A percentile compares a stretch with the other conserved stretches of the same genome.
Evolutionary conservation across 192 early-diverging fungal genomes (phyloP).

Genomic region (Coemansia sp.): DNA sequence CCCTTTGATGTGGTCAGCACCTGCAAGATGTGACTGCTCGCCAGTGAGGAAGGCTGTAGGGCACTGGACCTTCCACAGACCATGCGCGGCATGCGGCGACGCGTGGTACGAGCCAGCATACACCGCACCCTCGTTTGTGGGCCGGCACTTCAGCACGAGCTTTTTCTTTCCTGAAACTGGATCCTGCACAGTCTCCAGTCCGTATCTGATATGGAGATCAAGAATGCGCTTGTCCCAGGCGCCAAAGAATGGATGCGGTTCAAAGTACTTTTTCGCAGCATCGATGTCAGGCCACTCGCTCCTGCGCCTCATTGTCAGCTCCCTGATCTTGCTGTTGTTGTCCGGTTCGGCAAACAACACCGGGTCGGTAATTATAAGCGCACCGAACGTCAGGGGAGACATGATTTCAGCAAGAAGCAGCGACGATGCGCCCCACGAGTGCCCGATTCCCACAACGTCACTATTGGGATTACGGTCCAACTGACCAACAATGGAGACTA

Average conservation of each 20-base stretch:
- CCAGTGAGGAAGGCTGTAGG: constrained; percentile 40
- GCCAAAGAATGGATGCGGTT: constrained; percentile 27
- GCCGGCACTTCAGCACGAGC: constrained; percentile 42
- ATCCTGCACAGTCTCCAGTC: constrained; percentile 11
- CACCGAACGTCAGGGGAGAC: constrained; percentile 26
- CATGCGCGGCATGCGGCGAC: constrained; percentile 14
- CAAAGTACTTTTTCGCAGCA: constrained; percentile 32
- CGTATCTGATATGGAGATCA: constrained; percentile 31
- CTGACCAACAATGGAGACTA: constrained; percentile 33
- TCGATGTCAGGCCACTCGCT: constrained; percentile 17
- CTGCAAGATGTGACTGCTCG: constrained; percentile 19
- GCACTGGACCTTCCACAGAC: constrained; percentile 25
- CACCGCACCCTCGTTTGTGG: constrained; percentile 30
- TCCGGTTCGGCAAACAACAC: constrained; percentile 15
- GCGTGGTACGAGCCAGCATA: constrained; percentile 21
- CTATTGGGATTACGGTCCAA: constrained; percentile 4
- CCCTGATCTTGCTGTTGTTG: background rate
- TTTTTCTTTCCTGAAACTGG: background rate
- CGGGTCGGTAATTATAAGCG: constrained; percentile 35
- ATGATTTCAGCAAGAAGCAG: constrained; percentile 39
- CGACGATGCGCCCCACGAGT: constrained; percentile 51
- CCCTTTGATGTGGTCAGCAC: constrained; percentile 12
- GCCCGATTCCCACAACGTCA: constrained; percentile 43
- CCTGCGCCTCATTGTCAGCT: constrained; percentile 22
- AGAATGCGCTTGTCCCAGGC: constrained; percentile 35